Base-by-base conservation (phyloP, 163 green algal species). In the Chlorella variabilis region DNA sequence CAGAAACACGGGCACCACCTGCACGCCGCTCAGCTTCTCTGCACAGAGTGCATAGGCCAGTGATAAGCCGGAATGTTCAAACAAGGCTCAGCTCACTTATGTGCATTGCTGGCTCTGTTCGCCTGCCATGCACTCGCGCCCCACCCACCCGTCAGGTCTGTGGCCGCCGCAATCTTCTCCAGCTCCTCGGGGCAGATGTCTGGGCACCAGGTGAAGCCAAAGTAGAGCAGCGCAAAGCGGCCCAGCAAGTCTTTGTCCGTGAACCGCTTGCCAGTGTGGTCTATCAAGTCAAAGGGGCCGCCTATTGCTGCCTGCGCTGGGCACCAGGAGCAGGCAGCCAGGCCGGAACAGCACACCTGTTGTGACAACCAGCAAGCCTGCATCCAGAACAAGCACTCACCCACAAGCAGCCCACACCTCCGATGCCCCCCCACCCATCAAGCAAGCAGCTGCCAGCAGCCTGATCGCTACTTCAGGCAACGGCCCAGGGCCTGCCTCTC, bases 141-240 rank as follows among this genome's bases (percentile, higher is more conserved):
- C n/a, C n/a, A n/a, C n/a, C n/a, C n/a, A 88, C 86, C 93, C 7
- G 96, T 84, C 0, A 86, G 21, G 80, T 98, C 88, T 7, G 98
- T 77, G 2, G 93, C 93, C 54, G 92, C 87, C 13, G 94, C 90
- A 61, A 99, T 87, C 89, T 99, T 99, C 75, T 98, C 92, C 56
- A 99, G 89, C 87, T 99, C 97, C 62, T 99, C 97, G 4, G 97
- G 97, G 84, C 97, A 99, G 81, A 99, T 98, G 91, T 99, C 97
- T 21, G 97, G 97, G 85, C 97, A 99, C 82, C 92, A 88, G 13
- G 97, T 99, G 90, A 99, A 99, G 27, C 97, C 97, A 90, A 99
- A 99, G 85, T 99, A 99, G 0, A 99, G 82, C 71, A 99, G 75
- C n/a, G 87, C 90, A 83, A 96, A 99, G 39, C 93, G 81, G 33